Evolutionary conservation across 345 rosid species (phyloP), one percentile per base, ranked within the genome.

Genomic region (Sisymbrium altissimum): DNA sequence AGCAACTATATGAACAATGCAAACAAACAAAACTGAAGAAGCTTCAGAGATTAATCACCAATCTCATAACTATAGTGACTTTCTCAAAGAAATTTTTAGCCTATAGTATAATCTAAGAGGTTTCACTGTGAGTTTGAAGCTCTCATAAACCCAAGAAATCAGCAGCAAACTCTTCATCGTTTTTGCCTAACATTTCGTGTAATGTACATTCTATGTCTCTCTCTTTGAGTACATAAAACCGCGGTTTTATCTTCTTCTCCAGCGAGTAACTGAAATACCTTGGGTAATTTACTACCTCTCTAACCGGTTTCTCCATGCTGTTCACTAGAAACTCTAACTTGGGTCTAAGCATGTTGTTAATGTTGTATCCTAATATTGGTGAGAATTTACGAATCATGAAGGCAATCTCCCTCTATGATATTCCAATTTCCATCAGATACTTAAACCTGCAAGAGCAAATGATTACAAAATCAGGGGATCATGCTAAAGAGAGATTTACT

Each of bases 221-320:
- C 35, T 81, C 86, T 79, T 82, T 88, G 0, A 91, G 80, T 48
- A 86, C 82, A 89, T 87, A 84, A 78, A 79, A 89, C 77, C 98
- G 76, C 55, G 97, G 97, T 66, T 84, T 89, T 79, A 94, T 94
- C 81, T 80, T 91, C 87, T 86, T 85, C 74, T 94, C 98, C 69
- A 94, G 52, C 7, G 96, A 91, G 70, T 88, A 89, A 73, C 98
- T 94, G 46, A 94, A 94, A 68, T 84, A 94, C 73, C 98, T 81
- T 0, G 98, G 98, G 57, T 91, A 91, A 9, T 79, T 89, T 57
- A 88, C 86, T 12, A 87, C 77, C 3, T 89, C 96, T 70, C 52
- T 77, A 45, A 89, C 77, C 0, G 92, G 84, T 71, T 75, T 91
- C 71, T 79, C 83, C 96, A 94, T 89, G 8, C 80, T 81, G 41